Evolutionary conservation across 129 eudicot genomes (phyloP).

Genomic region (Helianthus annuus): DNA sequence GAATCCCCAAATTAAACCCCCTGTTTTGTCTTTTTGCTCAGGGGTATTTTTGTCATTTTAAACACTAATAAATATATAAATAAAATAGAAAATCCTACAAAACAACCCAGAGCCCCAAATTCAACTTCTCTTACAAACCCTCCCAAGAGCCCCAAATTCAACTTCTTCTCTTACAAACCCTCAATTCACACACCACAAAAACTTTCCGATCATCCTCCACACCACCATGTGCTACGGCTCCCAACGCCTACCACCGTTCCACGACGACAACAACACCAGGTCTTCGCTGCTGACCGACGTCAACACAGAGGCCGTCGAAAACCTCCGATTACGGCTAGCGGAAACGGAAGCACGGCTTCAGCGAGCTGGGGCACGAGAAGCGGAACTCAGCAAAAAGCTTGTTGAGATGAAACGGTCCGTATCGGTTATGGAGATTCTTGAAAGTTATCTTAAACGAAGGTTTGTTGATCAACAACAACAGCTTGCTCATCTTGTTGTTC

Average conservation of each 20-base stretch:
- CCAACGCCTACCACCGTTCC: slow-evolving; percentile 47
- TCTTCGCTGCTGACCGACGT: slow-evolving; percentile 25
- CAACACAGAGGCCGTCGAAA: slow-evolving; percentile 46
- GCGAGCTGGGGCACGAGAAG: slow-evolving; percentile 80
- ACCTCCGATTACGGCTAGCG: slow-evolving; percentile 53
- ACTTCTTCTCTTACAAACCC: not conserved
- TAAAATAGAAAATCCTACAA: not conserved
- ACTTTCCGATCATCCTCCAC: slow-evolving; percentile 22
- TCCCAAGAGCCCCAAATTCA: slow-evolving; percentile 16
- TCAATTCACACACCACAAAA: not conserved
- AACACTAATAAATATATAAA: too few relatives aligned
- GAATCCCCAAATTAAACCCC: too few relatives aligned
- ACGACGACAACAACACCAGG: slow-evolving; percentile 36
- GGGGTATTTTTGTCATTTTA: too few relatives aligned
- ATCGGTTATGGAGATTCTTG: slow-evolving; percentile 75
- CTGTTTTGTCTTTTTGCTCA: too few relatives aligned
- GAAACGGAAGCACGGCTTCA: slow-evolving; percentile 71
- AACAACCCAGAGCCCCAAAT: slow-evolving; percentile 15
- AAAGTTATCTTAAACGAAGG: slow-evolving; percentile 52
- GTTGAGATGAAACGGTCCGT: slow-evolving; percentile 73
- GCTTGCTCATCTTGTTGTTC: slow-evolving; percentile 39
- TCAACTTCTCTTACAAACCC: not conserved
- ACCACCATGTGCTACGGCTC: slow-evolving; percentile 65
- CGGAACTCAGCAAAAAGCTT: slow-evolving; percentile 63
- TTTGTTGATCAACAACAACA: slow-evolving; percentile 48